Evolutionary conservation across 192 early-diverging fungal species (phyloP).

Genomic region (Chytriomyces hyalinus): DNA sequence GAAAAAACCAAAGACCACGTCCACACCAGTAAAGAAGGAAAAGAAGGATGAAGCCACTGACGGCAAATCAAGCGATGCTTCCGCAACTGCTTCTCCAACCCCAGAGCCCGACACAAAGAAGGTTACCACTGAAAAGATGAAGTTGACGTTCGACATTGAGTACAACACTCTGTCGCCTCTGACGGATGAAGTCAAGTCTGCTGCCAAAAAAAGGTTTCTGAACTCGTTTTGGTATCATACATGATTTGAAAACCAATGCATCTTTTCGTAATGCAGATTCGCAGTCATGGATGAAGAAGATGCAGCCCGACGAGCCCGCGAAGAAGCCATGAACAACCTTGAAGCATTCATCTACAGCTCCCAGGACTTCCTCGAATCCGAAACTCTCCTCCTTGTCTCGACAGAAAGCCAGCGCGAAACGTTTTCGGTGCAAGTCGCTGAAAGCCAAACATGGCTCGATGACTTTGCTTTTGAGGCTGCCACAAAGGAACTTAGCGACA

Average conservation of each 20-base stretch:
- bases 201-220: constrained; percentile 41
- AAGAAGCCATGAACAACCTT: constrained; percentile 85
- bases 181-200: constrained; percentile 41
- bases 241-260: not conserved
- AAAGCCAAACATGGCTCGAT: constrained; percentile 84
- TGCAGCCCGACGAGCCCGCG: constrained; percentile 66
- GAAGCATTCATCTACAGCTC: constrained; percentile 89
- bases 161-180: constrained; percentile 63
- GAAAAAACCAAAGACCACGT: constrained; percentile 1
- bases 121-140: constrained; percentile 57
- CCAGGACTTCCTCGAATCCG: constrained; percentile 82
- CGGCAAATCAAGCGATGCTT: not conserved
- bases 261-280: constrained; percentile 43
- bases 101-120: constrained; percentile 46
- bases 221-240: not conserved
- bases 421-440: constrained; percentile 61
- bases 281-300: constrained; percentile 78
- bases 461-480: constrained; percentile 74
- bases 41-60: constrained; percentile 31
- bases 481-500: constrained; percentile 45
- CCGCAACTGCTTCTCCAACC: constrained; percentile 22
- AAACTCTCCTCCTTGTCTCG: constrained; percentile 69
- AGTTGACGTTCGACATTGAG: constrained; percentile 62
- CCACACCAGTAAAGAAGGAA: not conserved
- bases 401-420: constrained; percentile 73